These are phyloP conservation scores for Trichoderma afroharzianum DNA, from an alignment of 2,329 filamentous ascomycete genomes.

Conservation along the genomic window DNA sequence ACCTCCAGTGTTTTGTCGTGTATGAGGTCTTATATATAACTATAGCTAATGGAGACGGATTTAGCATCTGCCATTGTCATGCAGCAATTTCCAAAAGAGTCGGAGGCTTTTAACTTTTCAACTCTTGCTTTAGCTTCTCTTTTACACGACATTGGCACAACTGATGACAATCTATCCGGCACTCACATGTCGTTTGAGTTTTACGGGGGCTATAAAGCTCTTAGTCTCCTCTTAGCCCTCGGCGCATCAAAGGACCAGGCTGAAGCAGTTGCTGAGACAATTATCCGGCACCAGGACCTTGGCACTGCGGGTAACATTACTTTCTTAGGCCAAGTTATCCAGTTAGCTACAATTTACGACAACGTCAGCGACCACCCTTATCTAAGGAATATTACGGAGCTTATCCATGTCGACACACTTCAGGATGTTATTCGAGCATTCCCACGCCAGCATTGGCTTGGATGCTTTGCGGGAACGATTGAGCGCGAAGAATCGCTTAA, in stretches of 20 bases:
- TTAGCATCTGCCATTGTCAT: not conserved
- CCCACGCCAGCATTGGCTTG: not conserved
- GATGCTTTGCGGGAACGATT: not conserved
- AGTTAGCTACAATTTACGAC: not conserved
- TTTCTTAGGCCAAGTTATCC: not conserved
- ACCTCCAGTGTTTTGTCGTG: not conserved
- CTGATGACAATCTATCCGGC: not conserved
- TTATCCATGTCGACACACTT: not conserved
- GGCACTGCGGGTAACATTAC: not conserved
- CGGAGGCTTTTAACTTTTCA: not conserved
- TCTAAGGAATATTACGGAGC: not conserved
- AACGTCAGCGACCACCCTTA: not conserved
- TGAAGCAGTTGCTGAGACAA: not conserved
- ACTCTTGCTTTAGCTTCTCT: not conserved
- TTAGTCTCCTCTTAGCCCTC: not conserved
- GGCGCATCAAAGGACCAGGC: not conserved
- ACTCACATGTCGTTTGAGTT: not conserved
- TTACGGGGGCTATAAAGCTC: not conserved
- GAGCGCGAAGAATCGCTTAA: not conserved
- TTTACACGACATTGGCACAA: not conserved
- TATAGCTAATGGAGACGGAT: not conserved
- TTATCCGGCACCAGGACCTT: not conserved
- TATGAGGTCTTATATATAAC: not conserved
- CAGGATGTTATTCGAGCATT: not conserved
- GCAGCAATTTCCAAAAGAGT: not conserved